Evolutionary conservation across 2,329 filamentous ascomycete species (phyloP), one percentile per base, ranked within the genome.

Genomic region (Apiospora phragmitis): DNA sequence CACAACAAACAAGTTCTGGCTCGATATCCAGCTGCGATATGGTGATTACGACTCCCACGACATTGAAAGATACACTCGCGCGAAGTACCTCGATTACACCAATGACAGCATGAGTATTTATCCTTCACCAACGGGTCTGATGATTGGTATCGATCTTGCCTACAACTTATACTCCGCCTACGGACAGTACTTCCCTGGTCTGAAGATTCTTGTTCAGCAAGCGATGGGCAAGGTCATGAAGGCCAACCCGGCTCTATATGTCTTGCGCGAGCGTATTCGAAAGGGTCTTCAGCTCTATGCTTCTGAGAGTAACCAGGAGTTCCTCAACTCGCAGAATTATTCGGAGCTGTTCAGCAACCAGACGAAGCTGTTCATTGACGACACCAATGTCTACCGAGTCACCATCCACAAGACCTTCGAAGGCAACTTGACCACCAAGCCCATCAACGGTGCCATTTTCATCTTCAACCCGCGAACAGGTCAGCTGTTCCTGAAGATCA

Each of bases 201-300:
- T 99, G 72, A 99, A 99, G 87, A 93, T 94, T 66, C 89, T 99
- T 32, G 87, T 99, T 35, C 97, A 99, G 82, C 95, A 98, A 81
- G 96, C 97, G 7, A 99, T 99, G 97, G 94, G 94, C 67, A 99
- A 99, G 90, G 91, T 99, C 80, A 99, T 99, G 96, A 99, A 99
- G 84, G 95, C 96, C 47, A 99, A 99, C 79, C 96, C 96, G 21
- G 96, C 96, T 3, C 84, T 99, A 42, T 99, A 98, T 80, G 96
- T 99, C 68, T 85, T 99, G 71, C 93, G 96, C 71, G 96, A 99
- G 85, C 96, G 96, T 88, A 99, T 99, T 74, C 90, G 97, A 74
- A 99, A 99, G 87, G 96, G 96, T 87, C 89, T 99, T 71, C 96
- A 99, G 84, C 87, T 99, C 18, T 99, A 99, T 78, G 96, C 96